These are phyloP conservation scores for Osmanthus fragrans DNA, from an alignment of 257 asterid species.

Conservation along the genomic window DNA sequence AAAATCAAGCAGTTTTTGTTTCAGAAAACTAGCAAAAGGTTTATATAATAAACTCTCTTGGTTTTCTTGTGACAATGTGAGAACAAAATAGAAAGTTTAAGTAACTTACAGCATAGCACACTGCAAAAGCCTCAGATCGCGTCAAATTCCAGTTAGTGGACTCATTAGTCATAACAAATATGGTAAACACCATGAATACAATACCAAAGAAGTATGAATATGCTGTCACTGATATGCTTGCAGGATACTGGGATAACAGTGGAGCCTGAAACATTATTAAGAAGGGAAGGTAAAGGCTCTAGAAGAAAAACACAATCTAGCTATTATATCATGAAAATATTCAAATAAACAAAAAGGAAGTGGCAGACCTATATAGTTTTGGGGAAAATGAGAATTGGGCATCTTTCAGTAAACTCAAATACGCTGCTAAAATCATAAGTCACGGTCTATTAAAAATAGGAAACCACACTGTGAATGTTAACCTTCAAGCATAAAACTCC, in stretches of 20 bases:
- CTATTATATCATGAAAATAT: constrained; percentile 9
- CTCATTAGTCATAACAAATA: constrained; percentile 52
- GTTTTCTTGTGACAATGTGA: not conserved
- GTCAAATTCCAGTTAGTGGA: constrained; percentile 78
- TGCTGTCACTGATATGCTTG: constrained; percentile 87
- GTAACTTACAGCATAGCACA: constrained; percentile 82
- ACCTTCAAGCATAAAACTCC: not conserved
- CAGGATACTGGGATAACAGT: constrained; percentile 81
- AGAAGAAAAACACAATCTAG: constrained; percentile 18
- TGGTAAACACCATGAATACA: constrained; percentile 63
- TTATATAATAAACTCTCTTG: not conserved
- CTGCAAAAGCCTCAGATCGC: constrained; percentile 72
- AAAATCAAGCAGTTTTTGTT: not conserved
- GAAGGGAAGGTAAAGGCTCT: constrained; percentile 22
- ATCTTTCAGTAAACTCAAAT: not conserved
- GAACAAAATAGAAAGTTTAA: not conserved
- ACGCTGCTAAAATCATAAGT: not conserved
- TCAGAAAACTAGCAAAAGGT: not conserved
- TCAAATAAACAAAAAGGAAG: not conserved
- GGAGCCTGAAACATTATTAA: constrained; percentile 66
- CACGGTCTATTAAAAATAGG: not conserved
- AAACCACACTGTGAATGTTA: not conserved
- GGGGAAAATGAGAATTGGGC: not conserved
- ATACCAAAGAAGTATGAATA: constrained; percentile 80
- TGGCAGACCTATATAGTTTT: constrained; percentile 1